A percentile compares a stretch with the other conserved stretches of the same genome.
Evolutionary conservation across 2,329 filamentous ascomycete species (phyloP).

Genomic region (Leptoxyphium fumago): DNA sequence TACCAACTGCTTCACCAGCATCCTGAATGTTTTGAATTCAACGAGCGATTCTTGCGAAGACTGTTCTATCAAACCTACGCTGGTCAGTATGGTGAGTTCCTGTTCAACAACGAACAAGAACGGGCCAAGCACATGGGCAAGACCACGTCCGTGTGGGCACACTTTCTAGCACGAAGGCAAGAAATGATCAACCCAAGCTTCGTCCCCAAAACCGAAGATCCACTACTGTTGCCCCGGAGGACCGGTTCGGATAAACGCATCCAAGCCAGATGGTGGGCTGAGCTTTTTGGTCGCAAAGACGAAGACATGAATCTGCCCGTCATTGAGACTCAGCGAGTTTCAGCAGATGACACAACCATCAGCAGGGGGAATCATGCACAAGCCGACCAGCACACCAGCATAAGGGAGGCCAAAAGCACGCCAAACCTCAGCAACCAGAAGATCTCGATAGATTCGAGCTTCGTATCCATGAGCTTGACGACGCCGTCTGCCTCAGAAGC

Average conservation of each 20-base stretch:
- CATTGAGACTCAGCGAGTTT: conserved; percentile 3
- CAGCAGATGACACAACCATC: neutral
- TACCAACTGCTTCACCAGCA: conserved; percentile 81
- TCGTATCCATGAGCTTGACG: neutral
- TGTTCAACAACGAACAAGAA: conserved; percentile 90
- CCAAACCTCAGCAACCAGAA: neutral
- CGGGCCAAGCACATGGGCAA: conserved; percentile 48
- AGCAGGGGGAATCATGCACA: neutral
- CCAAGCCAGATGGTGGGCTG: conserved; percentile 87
- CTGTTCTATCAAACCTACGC: conserved; percentile 89
- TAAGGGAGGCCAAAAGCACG: neutral
- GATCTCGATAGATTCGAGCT: neutral
- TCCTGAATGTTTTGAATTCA: conserved; percentile 86
- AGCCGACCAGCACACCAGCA: neutral
- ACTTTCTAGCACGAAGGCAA: conserved; percentile 66
- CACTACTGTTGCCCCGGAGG: conserved; percentile 61
- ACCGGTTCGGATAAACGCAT: conserved; percentile 20
- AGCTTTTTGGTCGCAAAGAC: conserved; percentile 71
- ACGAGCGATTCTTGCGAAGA: conserved; percentile 79
- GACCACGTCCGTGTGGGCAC: conserved; percentile 89
- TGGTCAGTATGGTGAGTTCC: conserved; percentile 91
- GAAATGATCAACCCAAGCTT: conserved; percentile 79
- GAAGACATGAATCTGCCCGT: conserved; percentile 74
- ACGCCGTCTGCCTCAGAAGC: neutral
- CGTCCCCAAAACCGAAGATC: conserved; percentile 60